A percentile compares a stretch with the other conserved stretches of the same genome.
Conservation (phyloP, 331 rosid species). For the Saraca asoca region DNA sequence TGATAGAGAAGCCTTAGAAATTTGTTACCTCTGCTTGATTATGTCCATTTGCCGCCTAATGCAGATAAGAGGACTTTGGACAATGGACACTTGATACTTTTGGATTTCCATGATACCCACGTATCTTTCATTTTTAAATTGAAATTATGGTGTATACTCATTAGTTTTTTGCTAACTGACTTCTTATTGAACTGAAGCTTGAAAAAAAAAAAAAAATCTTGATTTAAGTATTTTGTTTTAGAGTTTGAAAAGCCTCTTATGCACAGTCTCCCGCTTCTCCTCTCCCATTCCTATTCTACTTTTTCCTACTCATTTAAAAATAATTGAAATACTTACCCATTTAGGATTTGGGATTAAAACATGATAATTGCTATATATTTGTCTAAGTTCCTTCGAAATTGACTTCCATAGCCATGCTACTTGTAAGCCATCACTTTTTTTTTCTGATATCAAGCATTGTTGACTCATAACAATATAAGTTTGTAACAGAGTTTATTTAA, state of each 20-base stretch:
- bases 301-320: not conserved
- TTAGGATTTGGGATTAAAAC: not conserved
- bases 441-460: not conserved
- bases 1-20: too few species aligned
- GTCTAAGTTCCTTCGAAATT: not conserved
- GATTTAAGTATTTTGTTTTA: not conserved
- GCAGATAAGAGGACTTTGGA: too few species aligned
- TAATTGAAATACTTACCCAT: constrained; percentile 1
- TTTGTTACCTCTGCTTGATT: too few species aligned
- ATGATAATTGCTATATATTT: not conserved
- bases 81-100: too few species aligned
- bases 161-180: not conserved
- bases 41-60: too few species aligned
- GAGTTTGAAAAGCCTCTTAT: not conserved
- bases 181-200: not conserved
- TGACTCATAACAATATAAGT: not conserved
- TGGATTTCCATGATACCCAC: too few species aligned
- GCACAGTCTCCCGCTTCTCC: not conserved
- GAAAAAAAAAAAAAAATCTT: not conserved
- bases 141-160: too few species aligned
- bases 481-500: constrained; percentile 1
- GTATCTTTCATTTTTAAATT: too few species aligned
- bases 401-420: not conserved
- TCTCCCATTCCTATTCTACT: not conserved
- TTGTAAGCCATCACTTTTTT: not conserved